Percentiles rank a stretch among this genome's conserved stretches.
phyloP scores from a whole-genome alignment of 371 early-diverging fungal species.

The Blakeslea trispora region DNA sequence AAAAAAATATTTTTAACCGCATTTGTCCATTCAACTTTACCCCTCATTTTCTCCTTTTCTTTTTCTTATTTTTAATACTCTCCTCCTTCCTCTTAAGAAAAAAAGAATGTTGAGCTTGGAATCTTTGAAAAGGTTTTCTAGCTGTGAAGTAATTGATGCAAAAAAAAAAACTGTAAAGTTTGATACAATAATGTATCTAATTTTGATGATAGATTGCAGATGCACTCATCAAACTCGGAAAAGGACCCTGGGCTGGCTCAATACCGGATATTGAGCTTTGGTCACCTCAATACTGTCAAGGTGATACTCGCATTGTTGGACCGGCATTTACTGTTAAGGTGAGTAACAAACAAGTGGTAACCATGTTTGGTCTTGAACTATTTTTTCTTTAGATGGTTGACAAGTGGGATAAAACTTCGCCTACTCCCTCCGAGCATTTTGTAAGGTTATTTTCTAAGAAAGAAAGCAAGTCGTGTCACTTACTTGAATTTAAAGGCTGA shows the following conservation, averaged over 20 bases:
- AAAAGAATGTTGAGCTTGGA: too few species aligned
- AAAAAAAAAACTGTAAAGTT: constrained; percentile 1
- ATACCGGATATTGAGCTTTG: constrained; percentile 69
- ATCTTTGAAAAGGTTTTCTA: too few species aligned
- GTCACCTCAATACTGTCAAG: constrained; percentile 64
- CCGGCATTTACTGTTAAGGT: constrained; percentile 80
- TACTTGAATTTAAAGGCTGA: constrained; percentile 49
- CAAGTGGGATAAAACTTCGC: constrained; percentile 44
- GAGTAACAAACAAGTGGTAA: neutral
- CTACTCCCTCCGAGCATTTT: constrained; percentile 55
- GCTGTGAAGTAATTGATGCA: too few species aligned
- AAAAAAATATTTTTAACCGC: too few species aligned
- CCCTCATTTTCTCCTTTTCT: too few species aligned
- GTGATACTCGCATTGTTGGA: constrained; percentile 65
- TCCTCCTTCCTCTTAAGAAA: too few species aligned
- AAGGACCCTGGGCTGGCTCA: constrained; percentile 61
- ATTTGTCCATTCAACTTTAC: too few species aligned
- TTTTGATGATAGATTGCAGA: constrained; percentile 76
- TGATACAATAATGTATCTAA: too few species aligned
- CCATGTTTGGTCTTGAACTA: neutral
- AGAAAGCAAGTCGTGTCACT: too few species aligned
- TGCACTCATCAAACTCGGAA: constrained; percentile 66
- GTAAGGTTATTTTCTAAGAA: constrained; percentile 35
- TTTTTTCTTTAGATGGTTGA: constrained; percentile 49
- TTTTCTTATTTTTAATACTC: too few species aligned